Evolutionary conservation across 2,329 filamentous ascomycete species (phyloP).

Genomic region (Colletotrichum chlorophyti): DNA sequence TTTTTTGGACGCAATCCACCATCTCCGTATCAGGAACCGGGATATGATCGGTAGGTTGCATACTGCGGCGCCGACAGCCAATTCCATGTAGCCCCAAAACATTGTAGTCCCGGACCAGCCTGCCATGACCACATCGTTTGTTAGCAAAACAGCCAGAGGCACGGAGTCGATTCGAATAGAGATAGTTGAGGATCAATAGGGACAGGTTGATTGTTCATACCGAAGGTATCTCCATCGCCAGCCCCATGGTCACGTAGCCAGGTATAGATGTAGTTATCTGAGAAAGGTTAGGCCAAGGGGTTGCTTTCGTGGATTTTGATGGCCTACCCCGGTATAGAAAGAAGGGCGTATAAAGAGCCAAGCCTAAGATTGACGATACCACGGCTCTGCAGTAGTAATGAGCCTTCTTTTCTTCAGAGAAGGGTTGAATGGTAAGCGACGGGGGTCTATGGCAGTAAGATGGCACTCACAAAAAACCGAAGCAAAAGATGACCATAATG

Average conservation of each 20-base stretch:
- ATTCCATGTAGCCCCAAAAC: constrained; percentile 9
- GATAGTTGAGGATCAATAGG: neutral
- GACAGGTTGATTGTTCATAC: neutral
- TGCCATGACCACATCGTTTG: neutral
- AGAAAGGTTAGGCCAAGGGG: fast-evolving
- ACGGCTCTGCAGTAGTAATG: neutral
- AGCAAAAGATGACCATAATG: neutral
- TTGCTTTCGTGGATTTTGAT: too few relatives aligned
- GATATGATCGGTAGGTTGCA: constrained; percentile 13
- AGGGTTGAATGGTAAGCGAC: neutral
- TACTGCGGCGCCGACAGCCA: neutral
- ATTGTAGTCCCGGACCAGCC: constrained; percentile 12
- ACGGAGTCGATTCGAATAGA: neutral
- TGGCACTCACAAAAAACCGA: constrained; percentile 3
- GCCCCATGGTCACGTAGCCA: constrained; percentile 8
- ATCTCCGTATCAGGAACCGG: neutral
- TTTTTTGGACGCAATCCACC: neutral
- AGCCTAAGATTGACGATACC: constrained; percentile 2
- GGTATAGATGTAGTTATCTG: constrained; percentile 1
- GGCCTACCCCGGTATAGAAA: neutral
- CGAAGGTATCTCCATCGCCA: constrained; percentile 7
- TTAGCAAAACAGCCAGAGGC: neutral
- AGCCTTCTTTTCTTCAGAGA: neutral
- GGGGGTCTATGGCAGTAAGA: neutral
- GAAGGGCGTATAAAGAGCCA: neutral